Evolutionary conservation across 2,329 filamentous ascomycete genomes (phyloP).

Genomic region (Stenocarpella maydis): DNA sequence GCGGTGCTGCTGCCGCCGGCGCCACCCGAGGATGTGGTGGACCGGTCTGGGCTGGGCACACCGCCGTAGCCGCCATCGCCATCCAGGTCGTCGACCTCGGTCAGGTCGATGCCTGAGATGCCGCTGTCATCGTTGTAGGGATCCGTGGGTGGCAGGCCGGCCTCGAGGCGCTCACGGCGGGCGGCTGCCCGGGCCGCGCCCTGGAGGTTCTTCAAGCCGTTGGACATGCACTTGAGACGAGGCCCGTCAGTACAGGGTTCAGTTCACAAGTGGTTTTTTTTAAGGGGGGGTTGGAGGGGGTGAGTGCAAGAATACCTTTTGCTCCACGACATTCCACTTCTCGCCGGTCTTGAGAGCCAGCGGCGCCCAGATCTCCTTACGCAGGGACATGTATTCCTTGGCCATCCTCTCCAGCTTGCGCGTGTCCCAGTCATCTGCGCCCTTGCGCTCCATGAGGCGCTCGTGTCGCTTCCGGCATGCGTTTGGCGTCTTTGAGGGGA

Average conservation of each 20-base stretch:
- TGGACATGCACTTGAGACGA: constrained; percentile 75
- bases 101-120: constrained; percentile 68
- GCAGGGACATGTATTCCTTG: constrained; percentile 79
- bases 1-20: constrained; percentile 46
- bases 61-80: constrained; percentile 57
- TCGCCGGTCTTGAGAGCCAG: constrained; percentile 80
- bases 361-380: constrained; percentile 82
- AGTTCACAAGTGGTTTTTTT: no score
- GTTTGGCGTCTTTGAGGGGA: constrained; percentile 80
- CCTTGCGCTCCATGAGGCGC: constrained; percentile 78
- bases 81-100: constrained; percentile 66
- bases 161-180: constrained; percentile 69
- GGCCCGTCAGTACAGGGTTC: constrained; percentile 36
- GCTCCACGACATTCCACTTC: constrained; percentile 77
- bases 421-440: constrained; percentile 80
- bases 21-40: constrained; percentile 51
- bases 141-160: constrained; percentile 49
- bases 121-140: constrained; percentile 76
- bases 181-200: constrained; percentile 71
- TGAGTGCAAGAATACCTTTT: constrained; percentile 59
- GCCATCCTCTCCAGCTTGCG: constrained; percentile 78
- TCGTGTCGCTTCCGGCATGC: constrained; percentile 92
- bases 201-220: constrained; percentile 82
- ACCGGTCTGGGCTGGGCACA: constrained; percentile 56
- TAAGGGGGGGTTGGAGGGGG: not conserved